Base-by-base conservation (phyloP, 768 basidiomycete species). In the Tulasnella sp. region DNA sequence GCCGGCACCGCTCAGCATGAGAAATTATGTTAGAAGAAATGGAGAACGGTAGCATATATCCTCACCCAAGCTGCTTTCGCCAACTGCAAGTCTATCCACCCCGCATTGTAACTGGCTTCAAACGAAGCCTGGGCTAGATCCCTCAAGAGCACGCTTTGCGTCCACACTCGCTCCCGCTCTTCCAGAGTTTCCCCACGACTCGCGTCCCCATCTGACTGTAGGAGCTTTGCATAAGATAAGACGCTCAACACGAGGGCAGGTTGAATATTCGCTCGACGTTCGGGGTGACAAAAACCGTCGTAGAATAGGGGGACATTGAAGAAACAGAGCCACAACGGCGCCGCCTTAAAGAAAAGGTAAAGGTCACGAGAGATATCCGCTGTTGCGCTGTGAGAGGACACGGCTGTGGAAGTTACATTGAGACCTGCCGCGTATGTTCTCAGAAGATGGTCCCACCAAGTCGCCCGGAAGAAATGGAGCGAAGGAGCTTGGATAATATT, bases 271-370 rank as follows among this genome's bases (percentile, higher is more conserved):
- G 42, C 19, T 17, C 62, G 34, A n/a, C 24, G 41, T n/a, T 50
- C 29, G 43, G 62, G 49, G 31, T 59, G 51, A 25, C 52, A 46
- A 50, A 62, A 60, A 25, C 25, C 12, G 27, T 34, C 30, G 51
- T 50, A 60, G 59, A 62, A 62, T 24, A 62, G 53, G 3, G 57
- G 62, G 8, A 62, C 57, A 29, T 62, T 53, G 42, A 62, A 11
- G 62, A 60, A 62, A n/a, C 58, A 59, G 50, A 62, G 41, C 61
- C 45, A 50, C 30, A 50, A 44, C 12, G 45, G 50, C 5, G 56
- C 43, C 31, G 41, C 31, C 50, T 30, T 62, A 49, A 59, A 59
- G 24, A 59, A 22, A 22, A 17, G 15, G 9, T 49, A 46, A 9
- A 59, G 46, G 42, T 59, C 43, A 0, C 34, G 21, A 15, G 27